Evolutionary conservation across 441 rosid genomes (phyloP), one percentile per base, ranked within the genome.

Genomic region (Gossypium trilobum): DNA sequence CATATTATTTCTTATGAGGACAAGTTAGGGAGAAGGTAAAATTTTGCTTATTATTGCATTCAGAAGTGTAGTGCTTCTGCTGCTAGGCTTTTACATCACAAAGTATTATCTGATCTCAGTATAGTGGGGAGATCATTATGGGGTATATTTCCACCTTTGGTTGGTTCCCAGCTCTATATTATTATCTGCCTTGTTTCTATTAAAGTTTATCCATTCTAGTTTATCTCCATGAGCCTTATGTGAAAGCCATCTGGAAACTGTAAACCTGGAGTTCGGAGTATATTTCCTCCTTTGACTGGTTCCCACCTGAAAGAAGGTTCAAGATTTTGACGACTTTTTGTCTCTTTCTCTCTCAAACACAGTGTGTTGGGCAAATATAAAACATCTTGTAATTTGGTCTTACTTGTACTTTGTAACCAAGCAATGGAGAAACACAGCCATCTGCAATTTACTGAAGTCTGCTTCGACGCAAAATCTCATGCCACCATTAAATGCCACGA

Each of bases 401-500:
- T 83, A 92, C 97, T 96, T 89, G 92, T 87, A 92, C 78, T 87
- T 89, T 62, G 92, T 89, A 50, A 92, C 93, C 50, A 92, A 74
- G 87, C 89, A 80, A 73, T 95, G 99, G 59, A 95, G 87, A 81
- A 91, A 92, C 54, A 87, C 89, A 11, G 98, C 99, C 97, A 92
- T 91, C 82, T 95, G 97, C 80, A 88, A 82, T 78, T 88, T 89
- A 8, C 98, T 85, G 78, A 95, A 95, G 70, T 92, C 97, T 10
- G 99, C 84, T 77, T 98, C 99, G 4, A 95, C 94, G 70, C 98
- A 95, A 74, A 95, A 88, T 80, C 98, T 88, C 99, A 91, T 86
- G 69, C 99, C 99, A 4, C 98, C 99, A 48, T 97, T 98, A 75
- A 95, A 95, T 42, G 97, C 99, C 99, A 95, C 92, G 88, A 95